Percentiles rank a stretch among this genome's conserved stretches.
Evolutionary conservation across 768 basidiomycete genomes (phyloP).

Genomic region (Russula dissimulans): DNA sequence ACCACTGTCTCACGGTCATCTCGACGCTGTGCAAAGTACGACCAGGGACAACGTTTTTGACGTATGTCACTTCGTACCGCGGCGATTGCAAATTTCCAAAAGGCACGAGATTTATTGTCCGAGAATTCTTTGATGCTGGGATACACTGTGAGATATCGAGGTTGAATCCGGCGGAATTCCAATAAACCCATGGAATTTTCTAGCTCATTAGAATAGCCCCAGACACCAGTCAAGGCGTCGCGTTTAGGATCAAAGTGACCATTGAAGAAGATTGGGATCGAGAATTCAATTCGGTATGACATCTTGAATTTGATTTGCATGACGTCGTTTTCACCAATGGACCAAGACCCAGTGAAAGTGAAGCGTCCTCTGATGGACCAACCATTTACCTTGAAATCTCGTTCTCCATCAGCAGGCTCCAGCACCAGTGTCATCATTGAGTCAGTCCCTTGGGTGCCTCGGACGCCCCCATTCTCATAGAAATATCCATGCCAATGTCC

Average conservation of each 20-base stretch:
- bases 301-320: slow-evolving; percentile 17
- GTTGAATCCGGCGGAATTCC: slow-evolving; percentile 22
- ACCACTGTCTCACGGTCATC: no score
- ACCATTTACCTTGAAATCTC: slow-evolving; percentile 2
- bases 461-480: background rate
- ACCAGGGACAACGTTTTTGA: slow-evolving; percentile 25
- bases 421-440: slow-evolving; percentile 12
- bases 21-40: background rate
- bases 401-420: background rate
- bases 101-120: slow-evolving; percentile 22
- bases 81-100: slow-evolving; percentile 27
- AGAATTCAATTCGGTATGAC: background rate
- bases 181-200: background rate
- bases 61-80: slow-evolving; percentile 23
- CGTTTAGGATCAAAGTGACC: slow-evolving; percentile 3
- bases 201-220: background rate
- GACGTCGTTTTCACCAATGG: slow-evolving; percentile 5
- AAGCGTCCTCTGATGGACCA: slow-evolving; percentile 10
- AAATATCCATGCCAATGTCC: slow-evolving; percentile 14
- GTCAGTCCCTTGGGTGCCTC: background rate
- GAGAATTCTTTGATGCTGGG: slow-evolving; percentile 17
- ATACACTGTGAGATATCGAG: slow-evolving; percentile 7
- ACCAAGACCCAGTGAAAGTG: slow-evolving; percentile 15
- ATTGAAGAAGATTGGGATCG: background rate
- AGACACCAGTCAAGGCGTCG: slow-evolving; percentile 2